A percentile compares a stretch with the other conserved stretches of the same genome.
phyloP scores from a whole-genome alignment of 306 rosid genomes.

The Nissolia schottii region DNA sequence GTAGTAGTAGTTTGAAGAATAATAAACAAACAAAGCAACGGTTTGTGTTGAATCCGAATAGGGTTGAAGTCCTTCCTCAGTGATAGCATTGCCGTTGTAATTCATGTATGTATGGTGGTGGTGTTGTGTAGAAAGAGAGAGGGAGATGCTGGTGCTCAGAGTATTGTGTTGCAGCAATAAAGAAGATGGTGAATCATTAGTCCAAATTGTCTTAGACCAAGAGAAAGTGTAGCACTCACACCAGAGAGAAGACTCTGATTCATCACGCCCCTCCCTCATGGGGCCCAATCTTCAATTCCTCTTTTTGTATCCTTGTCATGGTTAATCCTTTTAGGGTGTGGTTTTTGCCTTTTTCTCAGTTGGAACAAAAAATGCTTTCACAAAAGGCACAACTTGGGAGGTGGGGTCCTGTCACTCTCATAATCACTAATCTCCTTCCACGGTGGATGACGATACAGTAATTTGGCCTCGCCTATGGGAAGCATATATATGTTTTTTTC shows the following conservation, averaged over 20 bases:
- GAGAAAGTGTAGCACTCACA: slow-evolving; percentile 43
- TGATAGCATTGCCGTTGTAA: slow-evolving; percentile 30
- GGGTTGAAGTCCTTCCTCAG: slow-evolving; percentile 6
- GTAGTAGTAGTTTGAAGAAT: slow-evolving; percentile 27
- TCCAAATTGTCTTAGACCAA: slow-evolving; percentile 20
- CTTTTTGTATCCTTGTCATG: slow-evolving; percentile 40
- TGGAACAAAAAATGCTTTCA: slow-evolving; percentile 34
- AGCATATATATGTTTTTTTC: background rate
- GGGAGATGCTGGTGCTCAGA: background rate
- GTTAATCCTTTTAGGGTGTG: slow-evolving; percentile 21
- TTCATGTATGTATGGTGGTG: background rate
- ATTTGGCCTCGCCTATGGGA: slow-evolving; percentile 8
- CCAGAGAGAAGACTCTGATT: too few relatives aligned
- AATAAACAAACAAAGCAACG: slow-evolving; percentile 26
- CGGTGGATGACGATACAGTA: background rate
- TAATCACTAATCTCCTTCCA: background rate
- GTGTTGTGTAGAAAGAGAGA: slow-evolving; percentile 13
- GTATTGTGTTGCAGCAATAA: slow-evolving; percentile 34
- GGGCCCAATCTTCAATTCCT: slow-evolving; percentile 35
- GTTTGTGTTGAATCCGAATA: background rate
- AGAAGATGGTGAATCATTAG: slow-evolving; percentile 30
- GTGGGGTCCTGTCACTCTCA: slow-evolving; percentile 4
- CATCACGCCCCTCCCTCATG: too few relatives aligned
- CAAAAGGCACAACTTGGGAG: slow-evolving; percentile 26
- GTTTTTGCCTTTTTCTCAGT: slow-evolving; percentile 25